Percentiles rank a stretch among this genome's conserved stretches.
These are phyloP conservation scores for Eucalyptus victrix DNA, from an alignment of 345 rosid genomes.

Conservation along the genomic window DNA sequence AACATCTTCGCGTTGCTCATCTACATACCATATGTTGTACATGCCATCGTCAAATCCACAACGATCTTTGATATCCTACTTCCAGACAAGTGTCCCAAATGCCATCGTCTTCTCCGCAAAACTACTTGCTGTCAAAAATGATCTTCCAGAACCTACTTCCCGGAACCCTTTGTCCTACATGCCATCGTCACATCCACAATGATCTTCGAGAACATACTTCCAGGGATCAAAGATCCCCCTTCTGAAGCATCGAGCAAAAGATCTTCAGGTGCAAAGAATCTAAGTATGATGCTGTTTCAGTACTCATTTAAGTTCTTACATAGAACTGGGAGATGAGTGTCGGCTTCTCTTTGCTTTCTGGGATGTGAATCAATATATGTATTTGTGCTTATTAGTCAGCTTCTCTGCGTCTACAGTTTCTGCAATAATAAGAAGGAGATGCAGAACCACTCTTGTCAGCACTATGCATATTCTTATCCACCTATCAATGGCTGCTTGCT, in stretches of 20 bases:
- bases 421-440: background rate
- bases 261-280: background rate
- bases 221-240: background rate
- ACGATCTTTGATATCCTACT: background rate
- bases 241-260: background rate
- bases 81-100: background rate
- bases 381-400: background rate
- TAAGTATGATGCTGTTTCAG: background rate
- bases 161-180: too few species aligned
- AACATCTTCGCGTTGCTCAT: constrained; percentile 4
- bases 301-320: background rate
- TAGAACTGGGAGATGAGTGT: background rate
- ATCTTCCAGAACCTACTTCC: background rate
- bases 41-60: background rate
- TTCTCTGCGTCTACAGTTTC: background rate
- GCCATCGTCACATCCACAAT: background rate
- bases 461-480: background rate
- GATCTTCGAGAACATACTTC: background rate
- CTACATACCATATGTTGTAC: background rate
- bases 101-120: fast-evolving
- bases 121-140: too few species aligned
- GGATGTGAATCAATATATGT: background rate
- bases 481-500: background rate
- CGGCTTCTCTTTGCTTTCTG: background rate
- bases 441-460: background rate